Percentiles rank a stretch among this genome's conserved stretches.
phyloP scores from a whole-genome alignment of 2,329 filamentous ascomycete genomes.

The Cordyceps militaris region DNA sequence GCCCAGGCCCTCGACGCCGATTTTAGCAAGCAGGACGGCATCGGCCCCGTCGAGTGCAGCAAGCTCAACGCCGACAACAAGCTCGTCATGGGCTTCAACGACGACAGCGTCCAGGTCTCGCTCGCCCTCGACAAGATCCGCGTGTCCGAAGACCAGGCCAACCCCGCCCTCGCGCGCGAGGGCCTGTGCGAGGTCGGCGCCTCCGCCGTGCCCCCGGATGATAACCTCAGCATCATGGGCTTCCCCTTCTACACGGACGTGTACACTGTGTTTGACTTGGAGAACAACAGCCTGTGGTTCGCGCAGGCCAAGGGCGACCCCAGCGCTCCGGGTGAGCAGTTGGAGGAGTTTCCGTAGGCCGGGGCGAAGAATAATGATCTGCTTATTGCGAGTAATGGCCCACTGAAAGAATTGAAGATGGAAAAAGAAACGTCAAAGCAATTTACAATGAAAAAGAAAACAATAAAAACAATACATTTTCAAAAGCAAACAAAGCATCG shows the following conservation, averaged over 20 bases:
- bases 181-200: background rate
- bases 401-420: too few relatives aligned
- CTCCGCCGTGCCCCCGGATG: background rate
- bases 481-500: too few relatives aligned
- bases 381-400: too few relatives aligned
- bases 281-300: slow-evolving; percentile 11
- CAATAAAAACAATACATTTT: too few relatives aligned
- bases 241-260: background rate
- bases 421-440: too few relatives aligned
- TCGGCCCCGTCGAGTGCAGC: slow-evolving; percentile 2
- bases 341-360: slow-evolving; percentile 8
- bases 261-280: slow-evolving; percentile 9
- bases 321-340: background rate
- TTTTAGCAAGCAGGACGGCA: background rate
- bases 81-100: slow-evolving; percentile 6
- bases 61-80: slow-evolving; percentile 2
- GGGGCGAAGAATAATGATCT: too few relatives aligned
- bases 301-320: slow-evolving; percentile 6
- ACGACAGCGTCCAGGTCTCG: background rate
- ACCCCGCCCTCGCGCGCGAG: background rate
- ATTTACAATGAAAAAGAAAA: too few relatives aligned
- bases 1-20: background rate
- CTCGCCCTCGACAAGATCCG: slow-evolving; percentile 3
- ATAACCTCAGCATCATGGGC: background rate
- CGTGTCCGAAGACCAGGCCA: background rate